These are phyloP conservation scores for Candida saitoana DNA, from an alignment of 805 yeast genomes.

Conservation along the genomic window DNA sequence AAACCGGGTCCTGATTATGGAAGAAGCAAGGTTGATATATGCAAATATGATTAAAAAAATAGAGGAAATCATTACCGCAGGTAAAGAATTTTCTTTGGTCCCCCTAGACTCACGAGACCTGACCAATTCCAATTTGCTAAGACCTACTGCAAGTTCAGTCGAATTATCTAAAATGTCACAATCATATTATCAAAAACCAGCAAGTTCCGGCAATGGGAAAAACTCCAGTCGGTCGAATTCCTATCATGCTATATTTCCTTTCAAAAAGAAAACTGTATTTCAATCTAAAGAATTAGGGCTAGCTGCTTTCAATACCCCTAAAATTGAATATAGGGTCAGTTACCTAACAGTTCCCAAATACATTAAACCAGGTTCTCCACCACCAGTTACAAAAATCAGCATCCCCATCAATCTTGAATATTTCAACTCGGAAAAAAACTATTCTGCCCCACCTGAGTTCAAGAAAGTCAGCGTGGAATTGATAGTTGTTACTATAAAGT, in stretches of 20 bases:
- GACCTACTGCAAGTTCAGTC: constrained; percentile 19
- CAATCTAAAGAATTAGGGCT: constrained; percentile 28
- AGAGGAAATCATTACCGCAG: constrained; percentile 24
- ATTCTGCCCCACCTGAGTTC: constrained; percentile 20
- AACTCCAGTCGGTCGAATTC: constrained; percentile 5
- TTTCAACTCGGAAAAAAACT: constrained; percentile 17
- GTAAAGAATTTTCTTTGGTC: constrained; percentile 17
- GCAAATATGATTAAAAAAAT: constrained; percentile 23
- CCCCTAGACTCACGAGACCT: constrained; percentile 7
- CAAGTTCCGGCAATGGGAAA: background rate
- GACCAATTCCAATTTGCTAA: constrained; percentile 4
- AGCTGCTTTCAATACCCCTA: constrained; percentile 30
- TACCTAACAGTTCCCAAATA: constrained; percentile 22
- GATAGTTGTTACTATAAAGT: constrained; percentile 26
- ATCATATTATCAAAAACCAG: constrained; percentile 19
- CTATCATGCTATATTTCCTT: constrained; percentile 21
- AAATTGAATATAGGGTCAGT: constrained; percentile 21
- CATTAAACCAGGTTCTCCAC: constrained; percentile 5
- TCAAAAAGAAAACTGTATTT: constrained; percentile 25
- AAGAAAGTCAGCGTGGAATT: constrained; percentile 27
- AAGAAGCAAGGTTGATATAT: constrained; percentile 32
- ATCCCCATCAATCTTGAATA: constrained; percentile 31
- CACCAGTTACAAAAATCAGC: constrained; percentile 12
- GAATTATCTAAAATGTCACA: constrained; percentile 29
- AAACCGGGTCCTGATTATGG: constrained; percentile 26